Evolutionary conservation across 805 yeast genomes (phyloP), one percentile per base, ranked within the genome.

Genomic region (Pichia occidentalis): DNA sequence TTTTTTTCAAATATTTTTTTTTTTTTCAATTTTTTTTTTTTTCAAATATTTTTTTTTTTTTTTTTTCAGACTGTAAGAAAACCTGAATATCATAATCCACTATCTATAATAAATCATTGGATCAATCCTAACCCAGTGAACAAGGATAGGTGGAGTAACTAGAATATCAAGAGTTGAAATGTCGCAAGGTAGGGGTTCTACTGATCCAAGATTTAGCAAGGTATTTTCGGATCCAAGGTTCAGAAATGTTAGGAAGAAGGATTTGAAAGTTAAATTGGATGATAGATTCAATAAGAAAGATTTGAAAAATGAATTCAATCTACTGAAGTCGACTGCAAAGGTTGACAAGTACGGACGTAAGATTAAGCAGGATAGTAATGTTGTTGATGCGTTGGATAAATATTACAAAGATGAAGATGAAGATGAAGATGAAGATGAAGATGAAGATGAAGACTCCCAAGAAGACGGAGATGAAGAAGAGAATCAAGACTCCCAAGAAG

Each of bases 221-320:
- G 81, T 90, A 6, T 85, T 81, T 50, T 75, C 71, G 47, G 98
- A 92, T 60, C 97, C 97, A 4, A 70, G 95, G 46, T 92, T 90
- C 64, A 80, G 75, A 43, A 63, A 76, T 19, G 88, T 95, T 2
- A 80, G 70, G 52, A 71, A 70, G 56, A 78, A 76, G 49, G 77
- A 80, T 40, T 63, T 78, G 44, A 83, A 81, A 56, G 82, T 86
- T 26, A 77, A 83, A 49, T 69, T 92, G 18, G 98, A 92, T 61
- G 81, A 77, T 40, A 76, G 98, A 60, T 92, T 92, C 61, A 61
- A 67, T 36, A 81, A 79, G 49, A 75, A 76, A 32, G 83, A 77
- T 40, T 60, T 83, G 34, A 71, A 64, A 37, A 24, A 39, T 10
- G 42, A 42, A 28, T 39, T 39, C 16, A 32, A 25, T 3, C 63